These are phyloP conservation scores for Rhodamnia rubescens DNA, from an alignment of 345 rosid genomes.

Conservation along the genomic window DNA sequence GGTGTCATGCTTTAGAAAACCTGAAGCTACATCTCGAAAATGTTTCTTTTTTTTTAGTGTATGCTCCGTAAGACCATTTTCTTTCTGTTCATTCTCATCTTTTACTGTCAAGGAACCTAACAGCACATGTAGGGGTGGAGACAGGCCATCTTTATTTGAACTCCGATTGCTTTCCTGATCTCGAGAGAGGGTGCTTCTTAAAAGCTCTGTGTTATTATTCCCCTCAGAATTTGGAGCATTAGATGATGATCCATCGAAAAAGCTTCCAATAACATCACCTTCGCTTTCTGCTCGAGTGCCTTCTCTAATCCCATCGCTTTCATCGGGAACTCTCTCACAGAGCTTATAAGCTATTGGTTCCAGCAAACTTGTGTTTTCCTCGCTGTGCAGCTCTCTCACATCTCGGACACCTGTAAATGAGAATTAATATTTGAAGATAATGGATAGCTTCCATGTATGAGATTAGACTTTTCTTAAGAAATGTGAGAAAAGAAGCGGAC, in stretches of 20 bases:
- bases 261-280: not conserved
- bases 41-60: conserved; percentile 16
- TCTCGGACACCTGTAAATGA: not conserved
- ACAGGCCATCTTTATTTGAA: conserved; percentile 7
- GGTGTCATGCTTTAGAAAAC: conserved; percentile 27
- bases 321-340: not conserved
- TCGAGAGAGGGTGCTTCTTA: not conserved
- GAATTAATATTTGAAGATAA: not conserved
- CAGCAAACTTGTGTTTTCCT: not conserved
- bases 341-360: not conserved
- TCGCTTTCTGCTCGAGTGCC: not conserved
- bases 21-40: conserved; percentile 11
- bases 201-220: not conserved
- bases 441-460: not conserved
- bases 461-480: not conserved
- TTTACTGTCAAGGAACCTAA: conserved; percentile 9
- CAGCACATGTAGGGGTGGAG: not conserved
- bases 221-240: not conserved
- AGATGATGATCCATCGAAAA: conserved; percentile 6
- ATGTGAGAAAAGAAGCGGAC: not conserved
- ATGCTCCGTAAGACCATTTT: conserved; percentile 14
- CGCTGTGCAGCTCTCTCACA: not conserved
- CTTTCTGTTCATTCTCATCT: conserved; percentile 26
- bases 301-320: not conserved
- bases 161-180: conserved; percentile 12